Conservation (phyloP, 2,329 filamentous ascomycete genomes). For the Colletotrichum limetticola region DNA sequence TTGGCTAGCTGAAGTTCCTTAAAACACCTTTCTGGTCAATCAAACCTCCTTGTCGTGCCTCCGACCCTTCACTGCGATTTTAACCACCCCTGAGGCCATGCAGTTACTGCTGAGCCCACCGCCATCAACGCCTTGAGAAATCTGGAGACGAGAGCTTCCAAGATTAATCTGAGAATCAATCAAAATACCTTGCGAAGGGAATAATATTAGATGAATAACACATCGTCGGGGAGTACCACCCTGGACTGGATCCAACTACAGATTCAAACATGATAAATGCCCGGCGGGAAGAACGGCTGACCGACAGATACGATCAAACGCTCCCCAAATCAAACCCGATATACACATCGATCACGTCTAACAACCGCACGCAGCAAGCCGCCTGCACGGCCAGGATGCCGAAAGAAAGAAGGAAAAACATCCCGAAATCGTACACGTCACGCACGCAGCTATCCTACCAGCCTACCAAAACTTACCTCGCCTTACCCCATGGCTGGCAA, state of each 20-base stretch:
- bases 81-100: background rate
- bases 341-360: slow-evolving; percentile 10
- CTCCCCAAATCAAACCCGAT: background rate
- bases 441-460: background rate
- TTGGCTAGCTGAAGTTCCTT: background rate
- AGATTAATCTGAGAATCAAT: background rate
- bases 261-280: background rate
- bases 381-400: background rate
- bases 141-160: background rate
- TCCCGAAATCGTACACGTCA: background rate
- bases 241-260: background rate
- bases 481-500: background rate
- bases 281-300: background rate
- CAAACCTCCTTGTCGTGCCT: no score
- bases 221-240: background rate
- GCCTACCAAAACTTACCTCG: background rate
- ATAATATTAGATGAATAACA: background rate
- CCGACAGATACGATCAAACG: background rate
- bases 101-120: background rate
- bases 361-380: background rate
- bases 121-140: background rate
- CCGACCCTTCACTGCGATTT: background rate
- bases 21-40: no score
- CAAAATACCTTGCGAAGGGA: background rate
- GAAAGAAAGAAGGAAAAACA: background rate